These are phyloP conservation scores for Kregervanrija delftensis DNA, from an alignment of 805 yeast genomes.

Conservation along the genomic window DNA sequence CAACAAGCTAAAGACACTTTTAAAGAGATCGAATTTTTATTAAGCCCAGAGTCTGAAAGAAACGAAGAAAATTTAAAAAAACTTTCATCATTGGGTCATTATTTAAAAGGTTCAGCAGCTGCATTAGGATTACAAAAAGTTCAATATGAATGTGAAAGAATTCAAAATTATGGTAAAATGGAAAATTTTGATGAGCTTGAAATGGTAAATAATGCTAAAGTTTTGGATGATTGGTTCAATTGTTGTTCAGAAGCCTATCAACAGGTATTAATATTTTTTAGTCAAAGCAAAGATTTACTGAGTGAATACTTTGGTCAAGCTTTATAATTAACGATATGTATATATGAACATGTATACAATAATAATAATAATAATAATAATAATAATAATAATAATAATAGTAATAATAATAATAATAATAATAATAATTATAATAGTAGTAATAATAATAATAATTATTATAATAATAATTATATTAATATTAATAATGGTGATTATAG, in stretches of 20 bases:
- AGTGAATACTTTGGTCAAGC: constrained; percentile 43
- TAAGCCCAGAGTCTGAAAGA: constrained; percentile 20
- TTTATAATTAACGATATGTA: constrained; percentile 10
- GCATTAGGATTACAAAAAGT: constrained; percentile 81
- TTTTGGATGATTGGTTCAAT: constrained; percentile 26
- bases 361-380: background rate
- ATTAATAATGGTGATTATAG: background rate
- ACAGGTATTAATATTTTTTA: constrained; percentile 45
- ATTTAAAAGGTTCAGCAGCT: constrained; percentile 91
- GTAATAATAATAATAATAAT: too few species aligned
- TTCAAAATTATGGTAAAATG: constrained; percentile 79
- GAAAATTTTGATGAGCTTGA: constrained; percentile 21
- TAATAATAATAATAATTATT: background rate
- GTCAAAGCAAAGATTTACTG: constrained; percentile 42
- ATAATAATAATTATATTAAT: background rate
- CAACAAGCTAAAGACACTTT: constrained; percentile 86
- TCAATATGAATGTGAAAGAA: constrained; percentile 83
- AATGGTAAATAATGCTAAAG: constrained; percentile 26
- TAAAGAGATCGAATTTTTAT: constrained; percentile 55
- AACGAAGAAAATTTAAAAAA: constrained; percentile 41
- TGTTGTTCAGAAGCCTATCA: constrained; percentile 48
- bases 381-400: background rate
- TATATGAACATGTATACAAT: background rate
- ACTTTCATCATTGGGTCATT: constrained; percentile 79
- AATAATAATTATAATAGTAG: background rate